Percentiles rank a stretch among this genome's conserved stretches.
These are phyloP conservation scores for Trichoderma lentiforme DNA, from an alignment of 2,329 filamentous ascomycete genomes.

Conservation along the genomic window DNA sequence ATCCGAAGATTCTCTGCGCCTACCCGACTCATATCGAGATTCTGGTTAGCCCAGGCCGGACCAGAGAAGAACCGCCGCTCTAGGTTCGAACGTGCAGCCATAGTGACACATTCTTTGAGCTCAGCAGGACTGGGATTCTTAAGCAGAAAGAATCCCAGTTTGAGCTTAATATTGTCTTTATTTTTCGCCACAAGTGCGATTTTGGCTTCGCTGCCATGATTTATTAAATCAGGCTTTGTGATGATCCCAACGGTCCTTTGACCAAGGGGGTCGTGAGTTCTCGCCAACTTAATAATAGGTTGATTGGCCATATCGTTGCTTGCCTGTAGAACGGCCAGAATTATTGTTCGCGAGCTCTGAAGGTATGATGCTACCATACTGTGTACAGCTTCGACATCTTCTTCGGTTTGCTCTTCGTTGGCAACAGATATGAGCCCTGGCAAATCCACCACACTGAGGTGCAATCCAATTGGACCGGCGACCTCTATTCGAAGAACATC, in stretches of 20 bases:
- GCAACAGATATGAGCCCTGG: not conserved
- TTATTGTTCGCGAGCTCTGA: not conserved
- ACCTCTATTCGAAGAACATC: constrained; percentile 5
- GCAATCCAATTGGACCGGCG: not conserved
- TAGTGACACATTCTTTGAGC: not conserved
- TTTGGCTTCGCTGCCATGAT: not conserved
- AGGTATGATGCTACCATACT: not conserved
- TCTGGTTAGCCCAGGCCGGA: not conserved
- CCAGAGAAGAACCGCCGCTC: not conserved
- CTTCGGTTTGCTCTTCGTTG: not conserved
- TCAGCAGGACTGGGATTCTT: not conserved
- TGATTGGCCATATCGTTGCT: not conserved
- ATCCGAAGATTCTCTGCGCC: not conserved
- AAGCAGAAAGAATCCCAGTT: not conserved
- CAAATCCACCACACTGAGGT: constrained; percentile 8
- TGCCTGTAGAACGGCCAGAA: not conserved
- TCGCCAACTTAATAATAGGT: not conserved
- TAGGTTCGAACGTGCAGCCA: not conserved
- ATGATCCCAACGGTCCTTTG: not conserved
- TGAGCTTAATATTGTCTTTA: not conserved
- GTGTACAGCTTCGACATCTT: not conserved
- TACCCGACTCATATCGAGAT: not conserved
- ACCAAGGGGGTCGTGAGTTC: not conserved
- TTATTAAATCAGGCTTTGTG: constrained; percentile 3
- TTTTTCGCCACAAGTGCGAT: not conserved